Evolutionary conservation across 441 rosid genomes (phyloP), one percentile per base, ranked within the genome.

Genomic region (Rhodomyrtus psidioides): DNA sequence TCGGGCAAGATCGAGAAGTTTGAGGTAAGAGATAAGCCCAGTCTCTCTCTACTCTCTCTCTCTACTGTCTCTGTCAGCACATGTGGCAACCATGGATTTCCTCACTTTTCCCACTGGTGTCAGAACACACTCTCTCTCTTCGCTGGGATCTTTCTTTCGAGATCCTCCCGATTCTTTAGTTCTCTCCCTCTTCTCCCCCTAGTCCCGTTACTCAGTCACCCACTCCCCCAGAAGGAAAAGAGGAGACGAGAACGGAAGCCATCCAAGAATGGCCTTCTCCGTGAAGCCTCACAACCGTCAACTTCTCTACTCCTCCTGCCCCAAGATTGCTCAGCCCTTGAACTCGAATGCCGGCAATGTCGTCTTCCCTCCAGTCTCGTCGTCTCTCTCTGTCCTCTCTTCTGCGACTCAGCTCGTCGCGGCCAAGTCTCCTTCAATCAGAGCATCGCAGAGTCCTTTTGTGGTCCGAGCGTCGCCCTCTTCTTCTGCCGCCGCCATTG

Each of bases 401-500:
- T 85, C 92, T 39, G 76, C 26, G 4, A 12, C 79, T 39, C 79
- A 6, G 51, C 79, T 6, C 16, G 16, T 39, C 49, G 15, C 79
- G 15, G 79, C 79, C 79, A 70, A 70, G 79, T 70, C 79, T 70
- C 6, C 51, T 39, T 44, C 26, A 14, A 1, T 5, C 49, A 21
- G 49, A 6, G 79, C 79, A 23, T 24, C 16, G 79, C 53, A 84
- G 17, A 85, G 51, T 86, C 76, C 84, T 28, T 75, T 90, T 19
- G 86, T 89, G 54, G 53, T 92, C 83, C 87, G 83, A 49, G 93
- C 94, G 53, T 91, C 95, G 6, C 87, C 79, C 65, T 65, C 94
- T 57, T 85, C 94, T 39, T 89, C 96, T 58, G 90, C 98, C 87
- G 81, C 96, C 76, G 82, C 94, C 87, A 85, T 93, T 81, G 91